Evolutionary conservation across 305 asterid genomes (phyloP).

Genomic region (Solanum chacoense): DNA sequence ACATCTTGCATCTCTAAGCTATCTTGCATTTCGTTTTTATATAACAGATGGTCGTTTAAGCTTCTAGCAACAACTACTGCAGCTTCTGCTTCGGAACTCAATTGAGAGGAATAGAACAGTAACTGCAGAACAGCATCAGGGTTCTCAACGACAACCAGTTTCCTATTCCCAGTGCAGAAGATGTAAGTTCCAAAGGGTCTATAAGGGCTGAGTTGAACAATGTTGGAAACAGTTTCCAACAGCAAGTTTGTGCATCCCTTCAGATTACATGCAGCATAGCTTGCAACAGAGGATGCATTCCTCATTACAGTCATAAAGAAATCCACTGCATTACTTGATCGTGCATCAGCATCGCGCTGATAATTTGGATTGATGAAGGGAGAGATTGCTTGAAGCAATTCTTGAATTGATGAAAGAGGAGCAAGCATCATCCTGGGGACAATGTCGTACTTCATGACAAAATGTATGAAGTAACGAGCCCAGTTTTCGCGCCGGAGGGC

Average conservation of each 20-base stretch:
- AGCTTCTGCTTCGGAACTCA: constrained; percentile 38
- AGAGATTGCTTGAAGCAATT: constrained; percentile 31
- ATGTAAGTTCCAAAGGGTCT: constrained; percentile 61
- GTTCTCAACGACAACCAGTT: constrained; percentile 47
- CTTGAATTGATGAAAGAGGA: constrained; percentile 46
- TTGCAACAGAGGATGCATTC: constrained; percentile 42
- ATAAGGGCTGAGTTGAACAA: constrained; percentile 69
- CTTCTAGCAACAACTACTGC: constrained; percentile 26
- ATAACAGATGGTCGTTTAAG: constrained; percentile 36
- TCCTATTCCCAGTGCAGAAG: constrained; percentile 57
- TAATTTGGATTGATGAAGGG: constrained; percentile 31
- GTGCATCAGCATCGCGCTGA: constrained; percentile 11
- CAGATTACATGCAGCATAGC: constrained; percentile 64
- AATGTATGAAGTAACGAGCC: constrained; percentile 52
- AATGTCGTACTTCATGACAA: constrained; percentile 51
- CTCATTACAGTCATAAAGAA: constrained; percentile 52
- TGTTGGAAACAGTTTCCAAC: constrained; percentile 56
- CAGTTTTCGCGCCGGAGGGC: constrained; percentile 67
- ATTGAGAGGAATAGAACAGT: constrained; percentile 57
- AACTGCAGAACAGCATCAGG: constrained; percentile 69
- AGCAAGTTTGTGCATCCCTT: constrained; percentile 69
- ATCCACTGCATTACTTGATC: constrained; percentile 11
- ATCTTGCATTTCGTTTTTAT: constrained; percentile 51
- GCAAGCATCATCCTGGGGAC: constrained; percentile 67
- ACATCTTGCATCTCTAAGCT: constrained; percentile 65